Base-by-base conservation (phyloP, 805 yeast species). In the Candida sphagnicola region DNA sequence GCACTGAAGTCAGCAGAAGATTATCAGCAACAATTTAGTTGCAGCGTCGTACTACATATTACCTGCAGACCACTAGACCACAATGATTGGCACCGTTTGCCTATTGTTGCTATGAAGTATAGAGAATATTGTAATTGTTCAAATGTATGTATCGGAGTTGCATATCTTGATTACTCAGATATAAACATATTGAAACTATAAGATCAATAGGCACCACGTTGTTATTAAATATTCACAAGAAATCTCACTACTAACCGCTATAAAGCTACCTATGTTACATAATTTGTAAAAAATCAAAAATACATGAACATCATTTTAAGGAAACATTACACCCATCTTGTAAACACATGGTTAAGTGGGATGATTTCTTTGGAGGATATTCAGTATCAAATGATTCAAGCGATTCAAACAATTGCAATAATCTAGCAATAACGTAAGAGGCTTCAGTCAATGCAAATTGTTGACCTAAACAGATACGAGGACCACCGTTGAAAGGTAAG, bases 371-470 rank as follows among this genome's bases (percentile, higher is more conserved):
- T 18, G 61, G 60, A 8, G 64, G 64, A 38, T 57, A 54, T 8
- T 46, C 48, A 6, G 24, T 39, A 31, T 45, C 45, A 26, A 35
- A 37, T 13, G 35, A 15, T 19, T 31, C 41, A 26, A 56, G 43
- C 31, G 40, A 43, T n/a, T 45, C 41, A 38, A 53, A 56, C 34
- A 46, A 38, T 45, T 56, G 61, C 17, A 45, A 24, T 12, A 71
- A 44, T 46, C 76, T 59, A n/a, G 59, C 60, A 28, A 67, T 45
- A 13, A 61, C 59, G 50, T 71, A 74, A n/a, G 72, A 61, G n/a
- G 76, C 74, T 54, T 74, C 78, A 15, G 77, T 72, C 8, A 74
- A 63, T 4, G 79, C 80, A 55, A 72, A 73, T 53, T 74, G 78
- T 59, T 74, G 78, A 33, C 80, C 80, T 40, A 74, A 56, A 48